Evolutionary conservation across 129 eudicot species (phyloP), one percentile per base, ranked within the genome.

Genomic region (Centella asiatica): DNA sequence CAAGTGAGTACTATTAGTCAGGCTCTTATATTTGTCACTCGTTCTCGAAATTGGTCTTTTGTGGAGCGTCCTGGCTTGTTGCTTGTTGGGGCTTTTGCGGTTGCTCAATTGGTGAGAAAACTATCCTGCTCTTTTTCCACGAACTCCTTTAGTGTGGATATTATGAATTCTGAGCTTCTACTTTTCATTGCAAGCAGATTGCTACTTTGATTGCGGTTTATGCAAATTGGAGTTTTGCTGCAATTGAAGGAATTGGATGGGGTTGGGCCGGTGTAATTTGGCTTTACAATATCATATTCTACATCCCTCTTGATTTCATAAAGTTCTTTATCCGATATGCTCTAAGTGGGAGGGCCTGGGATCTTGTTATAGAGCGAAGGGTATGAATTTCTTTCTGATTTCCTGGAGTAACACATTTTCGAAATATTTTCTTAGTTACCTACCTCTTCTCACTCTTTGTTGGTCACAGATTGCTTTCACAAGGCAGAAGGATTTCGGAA

Each of bases 191-290:
- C 23, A 27, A 60, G 60, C 81, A 93, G 99, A 78, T 93, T 69
- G 99, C 99, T 54, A 93, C 99, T 12, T 67, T 93, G 20, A 93
- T 93, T 32, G 99, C 99, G 9, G 99, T 93, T 8, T 93, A 93
- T 71, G 99, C 99, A 23, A 85, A 66, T 67, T 93, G 99, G 99
- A 74, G 80, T 62, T 93, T 93, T 71, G 99, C 99, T 59, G 99
- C 99, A 18, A 92, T 93, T 15, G 96, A 93, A 77, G 99, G 99
- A 62, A 93, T 93, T 34, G 99, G 99, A 51, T 93, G 99, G 99
- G 96, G 99, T 29, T 93, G 99, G 99, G 99, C 99, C 8, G 99
- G 99, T 1, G 99, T 93, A 18, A 85, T 93, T 44, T 93, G 99
- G 99, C 96, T 93, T 22, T 93, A 93, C 74, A 93, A 93, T 66